These are phyloP conservation scores for Rhizopogon vesiculosus DNA, from an alignment of 768 basidiomycete species.

Conservation along the genomic window DNA sequence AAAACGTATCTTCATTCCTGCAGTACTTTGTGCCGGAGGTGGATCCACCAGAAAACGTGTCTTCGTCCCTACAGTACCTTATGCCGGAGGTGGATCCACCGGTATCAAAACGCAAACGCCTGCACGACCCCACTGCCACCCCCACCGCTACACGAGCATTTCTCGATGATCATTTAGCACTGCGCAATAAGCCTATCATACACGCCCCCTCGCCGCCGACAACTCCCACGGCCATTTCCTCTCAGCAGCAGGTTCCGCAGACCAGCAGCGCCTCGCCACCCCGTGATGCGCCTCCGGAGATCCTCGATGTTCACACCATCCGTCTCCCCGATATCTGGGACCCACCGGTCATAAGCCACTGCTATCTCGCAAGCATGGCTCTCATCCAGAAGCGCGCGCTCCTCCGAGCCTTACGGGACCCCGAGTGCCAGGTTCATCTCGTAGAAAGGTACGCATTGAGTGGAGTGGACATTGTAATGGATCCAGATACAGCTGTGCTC, in stretches of 20 bases:
- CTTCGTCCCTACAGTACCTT: neutral
- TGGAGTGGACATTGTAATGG: slow-evolving; percentile 64
- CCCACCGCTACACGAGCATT: neutral
- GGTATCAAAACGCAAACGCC: neutral
- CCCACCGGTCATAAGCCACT: slow-evolving; percentile 38
- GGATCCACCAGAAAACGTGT: neutral
- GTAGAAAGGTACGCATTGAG: slow-evolving; percentile 59
- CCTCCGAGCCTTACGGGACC: slow-evolving; percentile 43
- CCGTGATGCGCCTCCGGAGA: slow-evolving; percentile 32
- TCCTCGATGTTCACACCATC: slow-evolving; percentile 42
- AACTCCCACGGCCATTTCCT: neutral
- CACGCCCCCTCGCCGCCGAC: neutral
- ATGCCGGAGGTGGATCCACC: neutral
- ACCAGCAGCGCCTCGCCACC: slow-evolving; percentile 4
- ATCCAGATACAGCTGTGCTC: slow-evolving; percentile 54
- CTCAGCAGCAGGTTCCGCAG: neutral
- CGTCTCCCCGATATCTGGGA: slow-evolving; percentile 30
- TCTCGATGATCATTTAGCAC: neutral
- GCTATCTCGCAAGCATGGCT: slow-evolving; percentile 66
- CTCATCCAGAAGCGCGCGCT: slow-evolving; percentile 66
- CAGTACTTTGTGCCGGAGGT: neutral
- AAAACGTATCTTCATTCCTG: neutral
- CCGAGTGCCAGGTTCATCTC: slow-evolving; percentile 45
- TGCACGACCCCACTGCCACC: neutral
- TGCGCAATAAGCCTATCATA: neutral